Base-by-base conservation (phyloP, 129 eudicot genomes). In the Flaveria bidentis region DNA sequence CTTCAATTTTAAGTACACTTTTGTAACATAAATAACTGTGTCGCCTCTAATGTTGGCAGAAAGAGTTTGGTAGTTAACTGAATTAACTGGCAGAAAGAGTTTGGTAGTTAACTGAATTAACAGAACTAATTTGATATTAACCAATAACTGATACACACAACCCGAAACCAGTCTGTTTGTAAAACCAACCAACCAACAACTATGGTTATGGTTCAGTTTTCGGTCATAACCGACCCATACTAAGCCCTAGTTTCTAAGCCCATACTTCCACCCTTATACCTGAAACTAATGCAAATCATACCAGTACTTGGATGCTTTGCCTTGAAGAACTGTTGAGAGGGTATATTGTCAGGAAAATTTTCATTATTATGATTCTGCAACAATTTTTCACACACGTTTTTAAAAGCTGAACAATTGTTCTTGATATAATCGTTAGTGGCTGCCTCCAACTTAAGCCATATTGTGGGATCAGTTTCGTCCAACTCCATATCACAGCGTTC, bases 401-500 rank as follows among this genome's bases (percentile, higher is more conserved):
- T 90, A 81, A 93, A 90, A 36, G 91, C 83, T 2, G 20, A 9
- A 30, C 86, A 85, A 68, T 84, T 93, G 46, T 78, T 90, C 71
- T 82, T 73, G 28, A 93, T 88, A 79, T 90, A 93, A 67, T 93
- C 98, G 56, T 87, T 84, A 45, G 98, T 85, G 50, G 97, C 98
- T 78, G 86, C 85, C 87, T 93, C 98, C 76, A 93, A 73, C 83
- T 75, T 90, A 78, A 87, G 80, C 98, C 98, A 93, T 55, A 89
- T 68, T 28, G 91, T 85, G 22, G 98, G 98, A 75, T 93, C 98
- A 63, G 98, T 93, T 69, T 93, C 98, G 85, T 93, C 98, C 58
- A 93, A 83, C 85, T 88, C 98, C 98, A 93, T 93, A 72, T 93
- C 98, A 82, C 97, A 93, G 14, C 98, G 95, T 62, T 93, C 98